Conservation (phyloP, 2,329 filamentous ascomycete genomes). For the Microdochium bolleyi region DNA sequence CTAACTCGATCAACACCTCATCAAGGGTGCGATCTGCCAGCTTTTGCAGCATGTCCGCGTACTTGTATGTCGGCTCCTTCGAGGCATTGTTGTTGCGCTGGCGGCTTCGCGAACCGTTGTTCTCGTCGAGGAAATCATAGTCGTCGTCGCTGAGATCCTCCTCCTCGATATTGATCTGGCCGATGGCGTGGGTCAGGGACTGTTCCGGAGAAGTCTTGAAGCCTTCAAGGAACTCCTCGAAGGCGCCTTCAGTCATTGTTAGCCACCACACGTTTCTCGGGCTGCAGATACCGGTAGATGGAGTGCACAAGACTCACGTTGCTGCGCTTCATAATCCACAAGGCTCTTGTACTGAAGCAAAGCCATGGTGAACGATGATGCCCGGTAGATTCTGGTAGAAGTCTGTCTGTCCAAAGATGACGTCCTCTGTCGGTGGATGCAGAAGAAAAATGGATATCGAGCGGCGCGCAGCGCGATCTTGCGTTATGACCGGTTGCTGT, state of each 20-base stretch:
- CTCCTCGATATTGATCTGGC: conserved; percentile 78
- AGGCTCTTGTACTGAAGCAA: conserved; percentile 71
- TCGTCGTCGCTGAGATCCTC: conserved; percentile 84
- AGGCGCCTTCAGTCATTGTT: conserved; percentile 47
- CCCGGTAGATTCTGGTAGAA: not conserved
- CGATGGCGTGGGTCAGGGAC: conserved; percentile 72
- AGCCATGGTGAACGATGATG: conserved; percentile 54
- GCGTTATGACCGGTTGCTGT: not conserved
- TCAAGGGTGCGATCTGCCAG: conserved; percentile 72
- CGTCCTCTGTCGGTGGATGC: not conserved
- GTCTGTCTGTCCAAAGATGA: not conserved
- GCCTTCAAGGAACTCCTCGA: conserved; percentile 78
- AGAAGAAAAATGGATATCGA: no score
- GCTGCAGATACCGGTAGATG: not conserved
- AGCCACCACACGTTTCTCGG: not conserved
- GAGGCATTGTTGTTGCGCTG: conserved; percentile 39
- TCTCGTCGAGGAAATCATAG: conserved; percentile 77
- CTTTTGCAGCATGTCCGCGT: conserved; percentile 79
- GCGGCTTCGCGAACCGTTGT: conserved; percentile 49
- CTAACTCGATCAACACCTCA: conserved; percentile 79
- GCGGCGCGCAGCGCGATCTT: no score
- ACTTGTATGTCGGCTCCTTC: conserved; percentile 67
- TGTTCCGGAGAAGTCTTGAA: conserved; percentile 76
- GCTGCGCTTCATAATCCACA: conserved; percentile 83
- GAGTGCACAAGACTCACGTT: conserved; percentile 44